Conservation (phyloP, 2,329 filamentous ascomycete species). For the Periconia macrospinosa region DNA sequence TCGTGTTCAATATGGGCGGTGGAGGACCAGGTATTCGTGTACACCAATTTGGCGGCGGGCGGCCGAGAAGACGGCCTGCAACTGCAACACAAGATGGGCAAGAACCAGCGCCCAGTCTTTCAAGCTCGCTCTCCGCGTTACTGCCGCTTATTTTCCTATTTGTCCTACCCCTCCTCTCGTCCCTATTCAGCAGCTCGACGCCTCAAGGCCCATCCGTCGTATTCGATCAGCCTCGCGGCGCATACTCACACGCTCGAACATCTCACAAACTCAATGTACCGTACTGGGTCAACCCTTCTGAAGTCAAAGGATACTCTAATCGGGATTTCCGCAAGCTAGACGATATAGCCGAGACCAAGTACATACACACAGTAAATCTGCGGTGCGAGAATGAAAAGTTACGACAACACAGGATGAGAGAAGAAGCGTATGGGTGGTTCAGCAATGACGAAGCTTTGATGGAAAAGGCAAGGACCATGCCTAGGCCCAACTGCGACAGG, state of each 20-base stretch:
- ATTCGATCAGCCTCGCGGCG: slow-evolving; percentile 71
- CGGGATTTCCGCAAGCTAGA: slow-evolving; percentile 76
- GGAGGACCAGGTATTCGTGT: slow-evolving; percentile 89
- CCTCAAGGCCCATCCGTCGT: slow-evolving; percentile 69
- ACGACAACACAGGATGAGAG: slow-evolving; percentile 66
- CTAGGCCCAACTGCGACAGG: slow-evolving; percentile 61
- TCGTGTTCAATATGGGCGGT: slow-evolving; percentile 93
- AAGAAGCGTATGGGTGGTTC: slow-evolving; percentile 87
- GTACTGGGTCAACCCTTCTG: slow-evolving; percentile 82
- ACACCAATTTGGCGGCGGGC: slow-evolving; percentile 87
- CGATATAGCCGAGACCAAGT: slow-evolving; percentile 72
- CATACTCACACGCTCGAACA: slow-evolving; percentile 72
- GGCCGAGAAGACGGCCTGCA: slow-evolving; percentile 73
- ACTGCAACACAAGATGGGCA: slow-evolving; percentile 57
- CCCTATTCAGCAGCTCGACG: slow-evolving; percentile 64
- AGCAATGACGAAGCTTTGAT: slow-evolving; percentile 79
- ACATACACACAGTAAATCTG: slow-evolving; percentile 66
- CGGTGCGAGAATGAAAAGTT: slow-evolving; percentile 76
- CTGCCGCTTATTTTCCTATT: slow-evolving; percentile 86
- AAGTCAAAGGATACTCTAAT: slow-evolving; percentile 70
- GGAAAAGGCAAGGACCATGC: slow-evolving; percentile 66
- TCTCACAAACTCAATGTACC: slow-evolving; percentile 72
- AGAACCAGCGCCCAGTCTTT: slow-evolving; percentile 55
- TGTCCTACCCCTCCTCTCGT: slow-evolving; percentile 78
- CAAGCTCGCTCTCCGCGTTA: slow-evolving; percentile 66